Evolutionary conservation across 2,329 filamentous ascomycete genomes (phyloP).

Genomic region (Zasmidium cellare): DNA sequence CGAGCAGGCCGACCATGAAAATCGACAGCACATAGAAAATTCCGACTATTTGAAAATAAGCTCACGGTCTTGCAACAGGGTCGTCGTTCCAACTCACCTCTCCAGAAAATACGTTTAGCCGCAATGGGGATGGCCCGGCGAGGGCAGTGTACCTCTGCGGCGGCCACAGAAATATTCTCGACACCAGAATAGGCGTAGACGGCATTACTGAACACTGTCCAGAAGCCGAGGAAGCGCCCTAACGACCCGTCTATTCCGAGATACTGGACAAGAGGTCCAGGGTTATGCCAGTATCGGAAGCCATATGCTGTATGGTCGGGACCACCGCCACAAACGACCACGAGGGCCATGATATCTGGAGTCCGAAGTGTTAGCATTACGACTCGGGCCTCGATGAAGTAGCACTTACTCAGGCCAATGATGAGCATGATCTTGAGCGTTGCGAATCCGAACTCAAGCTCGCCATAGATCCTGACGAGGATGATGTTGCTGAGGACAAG

Average conservation of each 20-base stretch:
- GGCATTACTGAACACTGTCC: constrained; percentile 15
- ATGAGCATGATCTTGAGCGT: constrained; percentile 47
- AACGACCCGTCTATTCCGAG: constrained; percentile 10
- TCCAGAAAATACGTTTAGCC: constrained; percentile 14
- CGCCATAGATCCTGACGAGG: constrained; percentile 42
- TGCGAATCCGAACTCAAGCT: constrained; percentile 47
- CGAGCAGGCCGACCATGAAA: constrained; percentile 30
- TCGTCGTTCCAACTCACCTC: neutral
- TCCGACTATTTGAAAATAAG: constrained; percentile 1
- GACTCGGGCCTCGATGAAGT: constrained; percentile 36
- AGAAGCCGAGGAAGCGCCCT: constrained; percentile 24
- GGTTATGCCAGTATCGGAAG: constrained; percentile 21
- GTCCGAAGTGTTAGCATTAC: constrained; percentile 3
- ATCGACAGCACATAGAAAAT: constrained; percentile 37
- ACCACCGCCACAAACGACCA: constrained; percentile 36
- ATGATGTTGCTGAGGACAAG: constrained; percentile 21
- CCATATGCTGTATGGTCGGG: constrained; percentile 38
- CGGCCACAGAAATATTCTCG: constrained; percentile 12
- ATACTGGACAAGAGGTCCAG: constrained; percentile 18
- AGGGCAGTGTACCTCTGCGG: constrained; percentile 22
- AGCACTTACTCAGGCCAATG: constrained; percentile 42
- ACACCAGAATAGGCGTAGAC: constrained; percentile 18
- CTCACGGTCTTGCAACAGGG: too few species aligned
- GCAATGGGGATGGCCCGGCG: constrained; percentile 20
- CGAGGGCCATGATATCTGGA: constrained; percentile 29